Conservation (phyloP, 108 stramenopile genomes). For the Craspedostauros australis region DNA sequence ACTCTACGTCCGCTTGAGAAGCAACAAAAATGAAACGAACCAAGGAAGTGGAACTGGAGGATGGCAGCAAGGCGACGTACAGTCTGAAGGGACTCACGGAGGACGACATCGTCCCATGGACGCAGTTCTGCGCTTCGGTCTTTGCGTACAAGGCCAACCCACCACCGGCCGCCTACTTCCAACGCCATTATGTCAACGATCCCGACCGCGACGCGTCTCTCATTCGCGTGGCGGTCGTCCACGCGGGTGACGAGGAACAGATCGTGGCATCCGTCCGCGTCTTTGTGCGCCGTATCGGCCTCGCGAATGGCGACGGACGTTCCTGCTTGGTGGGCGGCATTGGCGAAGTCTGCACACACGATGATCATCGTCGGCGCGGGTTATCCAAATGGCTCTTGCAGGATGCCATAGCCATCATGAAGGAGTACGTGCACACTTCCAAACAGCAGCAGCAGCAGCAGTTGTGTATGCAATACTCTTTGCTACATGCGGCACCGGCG, state of each 20-base stretch:
- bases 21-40: no score
- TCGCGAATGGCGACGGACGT: constrained; percentile 12
- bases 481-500: constrained; percentile 58
- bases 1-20: no score
- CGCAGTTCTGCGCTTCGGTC: constrained; percentile 57
- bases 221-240: constrained; percentile 39
- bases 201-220: constrained; percentile 37
- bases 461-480: constrained; percentile 45
- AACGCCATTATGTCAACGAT: constrained; percentile 65
- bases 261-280: constrained; percentile 65
- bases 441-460: no score
- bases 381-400: constrained; percentile 46
- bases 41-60: not conserved
- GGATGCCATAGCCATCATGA: constrained; percentile 60
- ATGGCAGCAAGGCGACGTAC: not conserved
- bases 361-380: constrained; percentile 45
- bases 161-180: constrained; percentile 60
- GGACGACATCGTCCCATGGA: constrained; percentile 35
- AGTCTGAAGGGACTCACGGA: constrained; percentile 12
- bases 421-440: no score
- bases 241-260: constrained; percentile 9
- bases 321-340: constrained; percentile 46
- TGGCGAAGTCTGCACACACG: constrained; percentile 71
- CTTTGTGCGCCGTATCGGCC: constrained; percentile 47
- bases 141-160: constrained; percentile 69